Conservation (phyloP, 306 rosid genomes). For the Quercus suber region DNA sequence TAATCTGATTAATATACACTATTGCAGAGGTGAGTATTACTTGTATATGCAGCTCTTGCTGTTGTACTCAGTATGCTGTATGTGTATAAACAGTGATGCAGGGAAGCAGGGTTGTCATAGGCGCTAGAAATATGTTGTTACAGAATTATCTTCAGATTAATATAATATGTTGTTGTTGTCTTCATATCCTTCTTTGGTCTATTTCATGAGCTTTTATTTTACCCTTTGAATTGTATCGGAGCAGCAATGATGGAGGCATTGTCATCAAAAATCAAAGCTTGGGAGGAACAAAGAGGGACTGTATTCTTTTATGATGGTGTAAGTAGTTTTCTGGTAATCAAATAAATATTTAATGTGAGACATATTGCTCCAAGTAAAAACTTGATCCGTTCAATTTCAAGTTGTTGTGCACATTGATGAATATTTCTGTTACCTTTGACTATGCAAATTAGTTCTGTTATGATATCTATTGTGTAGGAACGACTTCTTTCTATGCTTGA, state of each 20-base stretch:
- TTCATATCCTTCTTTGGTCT: not conserved
- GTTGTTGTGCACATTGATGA: not conserved
- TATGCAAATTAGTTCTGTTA: slow-evolving; percentile 1
- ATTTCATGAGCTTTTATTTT: not conserved
- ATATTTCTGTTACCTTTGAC: slow-evolving; percentile 1
- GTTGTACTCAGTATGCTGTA: not conserved
- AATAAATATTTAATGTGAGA: not conserved
- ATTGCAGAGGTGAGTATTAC: not conserved
- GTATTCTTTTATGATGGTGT: slow-evolving; percentile 67
- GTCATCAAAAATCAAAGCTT: slow-evolving; percentile 51
- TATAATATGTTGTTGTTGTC: not conserved
- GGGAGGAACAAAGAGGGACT: slow-evolving; percentile 65
- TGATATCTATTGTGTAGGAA: slow-evolving; percentile 32
- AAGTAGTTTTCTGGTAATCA: slow-evolving; percentile 31
- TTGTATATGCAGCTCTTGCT: not conserved
- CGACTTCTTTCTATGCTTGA: slow-evolving; percentile 60
- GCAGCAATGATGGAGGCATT: slow-evolving; percentile 69
- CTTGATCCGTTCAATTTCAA: not conserved
- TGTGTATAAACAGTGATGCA: not conserved
- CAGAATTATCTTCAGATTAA: not conserved
- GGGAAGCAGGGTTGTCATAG: not conserved
- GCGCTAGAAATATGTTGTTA: not conserved
- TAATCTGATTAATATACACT: not conserved
- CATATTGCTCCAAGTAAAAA: not conserved
- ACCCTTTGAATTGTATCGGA: slow-evolving; percentile 4